These are phyloP conservation scores for Sugiyamaella grinbergsii DNA, from an alignment of 1,139 yeast species.

Conservation along the genomic window DNA sequence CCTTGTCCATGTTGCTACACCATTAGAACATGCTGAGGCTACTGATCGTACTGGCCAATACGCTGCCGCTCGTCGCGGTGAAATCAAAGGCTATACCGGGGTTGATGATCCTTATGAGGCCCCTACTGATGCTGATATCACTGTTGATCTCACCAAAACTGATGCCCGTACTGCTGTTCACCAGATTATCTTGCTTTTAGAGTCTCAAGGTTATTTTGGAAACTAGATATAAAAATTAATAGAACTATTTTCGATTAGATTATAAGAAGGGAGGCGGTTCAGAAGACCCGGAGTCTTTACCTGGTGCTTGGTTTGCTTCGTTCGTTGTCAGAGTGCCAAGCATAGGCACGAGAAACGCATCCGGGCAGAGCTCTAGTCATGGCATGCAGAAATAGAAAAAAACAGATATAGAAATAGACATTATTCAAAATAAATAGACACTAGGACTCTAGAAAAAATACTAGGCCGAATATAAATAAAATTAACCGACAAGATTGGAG, in stretches of 20 bases:
- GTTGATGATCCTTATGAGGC: constrained; percentile 53
- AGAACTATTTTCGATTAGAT: too few species aligned
- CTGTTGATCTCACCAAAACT: constrained; percentile 53
- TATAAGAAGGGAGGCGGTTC: too few species aligned
- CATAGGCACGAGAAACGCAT: too few species aligned
- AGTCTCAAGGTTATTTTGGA: constrained; percentile 76
- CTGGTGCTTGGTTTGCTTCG: too few species aligned
- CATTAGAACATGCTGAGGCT: constrained; percentile 48
- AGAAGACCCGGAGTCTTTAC: too few species aligned
- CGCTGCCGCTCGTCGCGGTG: constrained; percentile 49
- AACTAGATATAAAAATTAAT: constrained; percentile 35
- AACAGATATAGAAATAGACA: constrained; percentile 2
- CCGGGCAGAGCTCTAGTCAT: not conserved
- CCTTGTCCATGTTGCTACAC: constrained; percentile 54
- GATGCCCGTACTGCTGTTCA: constrained; percentile 65
- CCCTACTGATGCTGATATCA: constrained; percentile 55
- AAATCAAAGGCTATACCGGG: constrained; percentile 51
- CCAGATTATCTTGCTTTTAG: constrained; percentile 68
- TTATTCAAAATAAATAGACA: not conserved
- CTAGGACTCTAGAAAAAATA: too few species aligned
- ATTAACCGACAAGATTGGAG: constrained; percentile 21
- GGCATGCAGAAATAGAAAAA: constrained; percentile 8
- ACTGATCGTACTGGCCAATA: constrained; percentile 54
- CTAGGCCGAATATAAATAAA: constrained; percentile 15
- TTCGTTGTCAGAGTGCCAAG: too few species aligned